These are phyloP conservation scores for Soucietia sequanensis DNA, from an alignment of 805 yeast species.

Conservation along the genomic window DNA sequence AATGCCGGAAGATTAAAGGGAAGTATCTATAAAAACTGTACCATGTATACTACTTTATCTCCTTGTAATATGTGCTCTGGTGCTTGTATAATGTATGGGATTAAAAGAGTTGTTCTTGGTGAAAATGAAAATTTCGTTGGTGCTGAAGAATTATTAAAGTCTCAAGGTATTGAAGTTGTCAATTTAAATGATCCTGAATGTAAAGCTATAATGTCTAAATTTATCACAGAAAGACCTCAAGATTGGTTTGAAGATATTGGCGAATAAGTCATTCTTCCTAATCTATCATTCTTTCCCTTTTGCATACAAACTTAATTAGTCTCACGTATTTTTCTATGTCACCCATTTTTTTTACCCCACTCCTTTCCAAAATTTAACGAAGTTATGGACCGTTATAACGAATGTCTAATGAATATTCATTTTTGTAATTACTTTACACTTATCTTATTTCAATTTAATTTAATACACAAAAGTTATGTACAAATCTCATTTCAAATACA, in stretches of 20 bases:
- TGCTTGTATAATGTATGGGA: constrained; percentile 84
- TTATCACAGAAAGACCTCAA: constrained; percentile 73
- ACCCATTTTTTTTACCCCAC: too few species aligned
- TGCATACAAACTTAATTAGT: too few species aligned
- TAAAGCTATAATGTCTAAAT: constrained; percentile 69
- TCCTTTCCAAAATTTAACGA: too few species aligned
- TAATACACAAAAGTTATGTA: too few species aligned
- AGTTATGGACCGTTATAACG: too few species aligned
- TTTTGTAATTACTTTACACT: too few species aligned
- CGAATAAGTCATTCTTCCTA: constrained; percentile 15
- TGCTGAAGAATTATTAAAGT: constrained; percentile 70
- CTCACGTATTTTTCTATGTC: too few species aligned
- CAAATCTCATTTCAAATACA: too few species aligned
- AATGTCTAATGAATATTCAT: too few species aligned
- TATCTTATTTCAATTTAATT: too few species aligned
- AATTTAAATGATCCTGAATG: constrained; percentile 61
- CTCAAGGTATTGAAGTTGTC: constrained; percentile 71
- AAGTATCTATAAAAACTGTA: constrained; percentile 73
- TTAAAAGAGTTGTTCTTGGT: constrained; percentile 83
- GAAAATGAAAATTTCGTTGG: constrained; percentile 84
- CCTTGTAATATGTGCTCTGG: constrained; percentile 98
- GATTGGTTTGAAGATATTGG: constrained; percentile 87
- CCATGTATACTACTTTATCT: constrained; percentile 88
- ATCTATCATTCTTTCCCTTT: background rate
- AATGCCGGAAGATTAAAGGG: constrained; percentile 89